A percentile compares a stretch with the other conserved stretches of the same genome.
phyloP scores from a whole-genome alignment of 2,329 filamentous ascomycete genomes.

The Pseudocercospora cruenta region DNA sequence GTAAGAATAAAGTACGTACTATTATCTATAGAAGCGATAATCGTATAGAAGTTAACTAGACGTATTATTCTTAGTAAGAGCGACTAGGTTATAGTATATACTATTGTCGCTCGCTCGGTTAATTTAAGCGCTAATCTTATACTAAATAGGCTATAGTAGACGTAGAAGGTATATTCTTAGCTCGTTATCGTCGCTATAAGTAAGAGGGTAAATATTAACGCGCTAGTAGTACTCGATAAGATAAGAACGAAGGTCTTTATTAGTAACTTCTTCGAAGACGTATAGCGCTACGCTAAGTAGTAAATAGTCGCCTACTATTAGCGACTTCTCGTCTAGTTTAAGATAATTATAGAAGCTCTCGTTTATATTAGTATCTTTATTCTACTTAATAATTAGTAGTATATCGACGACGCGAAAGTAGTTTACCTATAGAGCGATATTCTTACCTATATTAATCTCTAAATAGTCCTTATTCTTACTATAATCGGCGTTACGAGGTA shows the following conservation, averaged over 20 bases:
- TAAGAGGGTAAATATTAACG: background rate
- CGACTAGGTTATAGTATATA: background rate
- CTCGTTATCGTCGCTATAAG: background rate
- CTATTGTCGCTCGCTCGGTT: background rate
- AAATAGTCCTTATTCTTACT: background rate
- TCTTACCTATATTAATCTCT: background rate
- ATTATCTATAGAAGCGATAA: background rate
- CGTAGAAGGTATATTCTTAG: background rate
- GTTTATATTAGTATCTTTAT: background rate
- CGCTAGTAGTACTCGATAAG: background rate
- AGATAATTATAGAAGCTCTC: background rate
- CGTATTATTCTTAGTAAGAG: background rate
- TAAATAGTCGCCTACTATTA: background rate
- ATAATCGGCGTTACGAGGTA: background rate
- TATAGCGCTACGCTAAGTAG: background rate
- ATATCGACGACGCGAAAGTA: background rate
- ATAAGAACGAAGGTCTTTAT: background rate
- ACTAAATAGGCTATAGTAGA: background rate
- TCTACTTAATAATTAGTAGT: background rate
- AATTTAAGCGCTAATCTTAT: background rate
- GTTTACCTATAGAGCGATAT: background rate
- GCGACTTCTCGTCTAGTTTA: background rate
- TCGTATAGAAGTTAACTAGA: background rate
- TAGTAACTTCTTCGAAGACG: background rate
- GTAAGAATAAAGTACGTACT: too few relatives aligned